Evolutionary conservation across 2,329 filamentous ascomycete genomes (phyloP).

Genomic region (Pseudofabraea citricarpa): DNA sequence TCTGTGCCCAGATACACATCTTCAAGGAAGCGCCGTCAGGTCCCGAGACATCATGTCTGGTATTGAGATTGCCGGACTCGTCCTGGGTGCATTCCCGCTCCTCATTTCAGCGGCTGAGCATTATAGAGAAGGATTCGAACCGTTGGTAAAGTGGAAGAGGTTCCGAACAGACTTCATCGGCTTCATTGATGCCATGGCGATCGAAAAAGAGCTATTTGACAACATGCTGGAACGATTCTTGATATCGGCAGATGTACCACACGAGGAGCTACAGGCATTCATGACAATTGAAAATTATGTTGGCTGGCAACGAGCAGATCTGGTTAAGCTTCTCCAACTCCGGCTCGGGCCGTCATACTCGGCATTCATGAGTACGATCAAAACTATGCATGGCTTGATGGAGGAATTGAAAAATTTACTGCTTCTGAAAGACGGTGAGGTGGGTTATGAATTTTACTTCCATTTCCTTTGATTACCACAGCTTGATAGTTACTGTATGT

Average conservation of each 20-base stretch:
- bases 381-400: constrained; percentile 13
- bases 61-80: constrained; percentile 16
- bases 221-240: constrained; percentile 15
- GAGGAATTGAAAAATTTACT: constrained; percentile 15
- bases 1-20: no score
- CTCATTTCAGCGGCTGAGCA: constrained; percentile 17
- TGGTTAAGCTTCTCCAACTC: constrained; percentile 7
- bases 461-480: no score
- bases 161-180: constrained; percentile 16
- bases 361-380: constrained; percentile 16
- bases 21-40: not conserved
- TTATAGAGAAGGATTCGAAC: constrained; percentile 21
- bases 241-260: constrained; percentile 13
- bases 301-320: constrained; percentile 15
- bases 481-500: no score
- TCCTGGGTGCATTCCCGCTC: constrained; percentile 18
- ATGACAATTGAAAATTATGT: constrained; percentile 12
- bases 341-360: constrained; percentile 13
- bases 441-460: no score
- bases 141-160: constrained; percentile 17
- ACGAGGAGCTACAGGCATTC: constrained; percentile 14
- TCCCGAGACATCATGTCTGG: constrained; percentile 12
- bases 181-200: constrained; percentile 19
- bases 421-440: constrained; percentile 18
- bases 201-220: constrained; percentile 17